Percentiles rank a stretch among this genome's conserved stretches.
These are phyloP conservation scores for Biscogniauxia marginata DNA, from an alignment of 2,329 filamentous ascomycete genomes.

Conservation along the genomic window DNA sequence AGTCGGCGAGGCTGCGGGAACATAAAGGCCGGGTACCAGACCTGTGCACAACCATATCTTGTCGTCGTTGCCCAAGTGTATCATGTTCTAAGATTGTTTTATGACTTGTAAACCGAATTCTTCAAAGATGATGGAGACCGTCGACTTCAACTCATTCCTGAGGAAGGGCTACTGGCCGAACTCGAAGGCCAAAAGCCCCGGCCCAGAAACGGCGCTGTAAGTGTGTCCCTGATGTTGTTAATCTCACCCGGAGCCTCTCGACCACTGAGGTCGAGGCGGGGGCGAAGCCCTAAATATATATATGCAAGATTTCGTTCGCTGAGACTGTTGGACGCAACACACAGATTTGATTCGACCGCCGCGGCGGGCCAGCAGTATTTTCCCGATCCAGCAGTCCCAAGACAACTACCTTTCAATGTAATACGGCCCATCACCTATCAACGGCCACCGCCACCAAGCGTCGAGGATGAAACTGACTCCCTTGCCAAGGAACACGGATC, in stretches of 20 bases:
- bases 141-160: constrained; percentile 28
- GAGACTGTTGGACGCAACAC: constrained; percentile 11
- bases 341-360: background rate
- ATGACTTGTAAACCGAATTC: constrained; percentile 4
- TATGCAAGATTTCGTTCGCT: constrained; percentile 10
- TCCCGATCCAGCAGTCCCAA: constrained; percentile 15
- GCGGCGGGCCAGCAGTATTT: constrained; percentile 3
- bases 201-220: constrained; percentile 25
- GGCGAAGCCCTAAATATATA: background rate
- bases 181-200: constrained; percentile 25
- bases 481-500: constrained; percentile 59
- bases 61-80: constrained; percentile 8
- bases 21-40: background rate
- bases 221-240: constrained; percentile 14
- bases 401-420: constrained; percentile 16
- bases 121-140: constrained; percentile 26
- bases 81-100: constrained; percentile 23
- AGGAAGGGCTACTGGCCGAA: constrained; percentile 32
- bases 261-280: background rate
- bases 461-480: constrained; percentile 67
- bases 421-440: constrained; percentile 34
- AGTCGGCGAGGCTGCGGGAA: constrained; percentile 8
- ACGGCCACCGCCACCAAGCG: constrained; percentile 59
- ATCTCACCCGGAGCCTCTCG: constrained; percentile 1
- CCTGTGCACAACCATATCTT: constrained; percentile 7